These are phyloP conservation scores for Epicoccum nigrum DNA, from an alignment of 2,329 filamentous ascomycete species.

Conservation along the genomic window DNA sequence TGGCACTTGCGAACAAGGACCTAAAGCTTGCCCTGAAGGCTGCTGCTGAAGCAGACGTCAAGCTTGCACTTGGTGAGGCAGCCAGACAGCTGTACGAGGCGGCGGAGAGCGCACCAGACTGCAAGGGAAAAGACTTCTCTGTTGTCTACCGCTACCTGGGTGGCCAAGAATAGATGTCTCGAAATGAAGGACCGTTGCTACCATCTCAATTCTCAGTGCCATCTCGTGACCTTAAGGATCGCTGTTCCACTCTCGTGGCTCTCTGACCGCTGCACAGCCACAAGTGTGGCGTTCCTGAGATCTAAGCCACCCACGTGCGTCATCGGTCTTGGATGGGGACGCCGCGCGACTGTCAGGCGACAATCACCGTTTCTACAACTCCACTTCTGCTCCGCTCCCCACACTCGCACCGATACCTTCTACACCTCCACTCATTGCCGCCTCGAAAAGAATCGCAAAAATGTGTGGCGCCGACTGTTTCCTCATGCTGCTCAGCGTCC, in stretches of 20 bases:
- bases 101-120: slow-evolving; percentile 50
- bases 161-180: slow-evolving; percentile 49
- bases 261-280: neutral
- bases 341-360: slow-evolving; percentile 8
- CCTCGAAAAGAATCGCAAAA: slow-evolving; percentile 21
- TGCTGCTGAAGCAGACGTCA: slow-evolving; percentile 52
- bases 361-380: slow-evolving; percentile 1
- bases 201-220: neutral
- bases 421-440: neutral
- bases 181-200: neutral
- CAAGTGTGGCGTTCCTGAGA: neutral
- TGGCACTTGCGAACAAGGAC: slow-evolving; percentile 58
- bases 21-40: slow-evolving; percentile 56
- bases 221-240: neutral
- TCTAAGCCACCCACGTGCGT: slow-evolving; percentile 16
- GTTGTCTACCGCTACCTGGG: slow-evolving; percentile 59
- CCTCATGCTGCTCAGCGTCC: slow-evolving; percentile 64
- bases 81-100: slow-evolving; percentile 55
- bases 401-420: neutral
- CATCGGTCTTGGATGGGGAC: slow-evolving; percentile 3
- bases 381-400: neutral
- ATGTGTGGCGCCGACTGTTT: slow-evolving; percentile 68
- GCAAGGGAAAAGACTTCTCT: slow-evolving; percentile 58
- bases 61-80: slow-evolving; percentile 53
- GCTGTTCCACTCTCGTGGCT: neutral